Conservation (phyloP, 2,329 filamentous ascomycete species). For the Xylariaceae sp. region DNA sequence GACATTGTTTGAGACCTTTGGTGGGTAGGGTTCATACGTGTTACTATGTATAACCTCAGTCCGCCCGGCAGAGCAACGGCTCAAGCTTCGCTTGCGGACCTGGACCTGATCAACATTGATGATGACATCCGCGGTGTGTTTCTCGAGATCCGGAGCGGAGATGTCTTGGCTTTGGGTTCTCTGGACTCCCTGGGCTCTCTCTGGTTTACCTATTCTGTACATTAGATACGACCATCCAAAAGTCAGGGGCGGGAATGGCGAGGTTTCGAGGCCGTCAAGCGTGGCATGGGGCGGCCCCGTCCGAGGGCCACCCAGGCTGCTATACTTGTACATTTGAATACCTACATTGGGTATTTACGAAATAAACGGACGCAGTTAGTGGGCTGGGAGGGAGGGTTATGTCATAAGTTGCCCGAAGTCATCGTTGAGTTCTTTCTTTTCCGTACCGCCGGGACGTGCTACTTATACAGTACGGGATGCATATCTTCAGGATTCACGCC, state of each 20-base stretch:
- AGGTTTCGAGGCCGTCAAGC: slow-evolving; percentile 3
- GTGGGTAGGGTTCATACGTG: not conserved
- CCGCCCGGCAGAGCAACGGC: too few relatives aligned
- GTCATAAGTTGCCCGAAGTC: not conserved
- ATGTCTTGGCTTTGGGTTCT: not conserved
- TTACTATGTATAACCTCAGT: not conserved
- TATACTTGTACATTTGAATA: not conserved
- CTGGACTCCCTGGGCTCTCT: not conserved
- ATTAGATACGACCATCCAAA: not conserved
- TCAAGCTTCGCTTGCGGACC: not conserved
- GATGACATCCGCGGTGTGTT: not conserved
- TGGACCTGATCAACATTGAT: not conserved
- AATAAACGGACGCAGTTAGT: not conserved
- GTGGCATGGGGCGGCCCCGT: not conserved
- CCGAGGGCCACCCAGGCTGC: not conserved
- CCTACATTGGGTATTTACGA: not conserved
- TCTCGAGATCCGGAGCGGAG: not conserved
- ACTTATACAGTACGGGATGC: too few relatives aligned
- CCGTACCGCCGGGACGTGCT: too few relatives aligned
- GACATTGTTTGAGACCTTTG: not conserved
- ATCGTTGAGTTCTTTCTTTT: not conserved
- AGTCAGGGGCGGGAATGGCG: not conserved
- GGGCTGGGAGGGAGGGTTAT: not conserved
- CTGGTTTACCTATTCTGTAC: not conserved
- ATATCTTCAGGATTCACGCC: not conserved